phyloP scores from a whole-genome alignment of 768 basidiomycete species.

The Panaeolus papilionaceus region DNA sequence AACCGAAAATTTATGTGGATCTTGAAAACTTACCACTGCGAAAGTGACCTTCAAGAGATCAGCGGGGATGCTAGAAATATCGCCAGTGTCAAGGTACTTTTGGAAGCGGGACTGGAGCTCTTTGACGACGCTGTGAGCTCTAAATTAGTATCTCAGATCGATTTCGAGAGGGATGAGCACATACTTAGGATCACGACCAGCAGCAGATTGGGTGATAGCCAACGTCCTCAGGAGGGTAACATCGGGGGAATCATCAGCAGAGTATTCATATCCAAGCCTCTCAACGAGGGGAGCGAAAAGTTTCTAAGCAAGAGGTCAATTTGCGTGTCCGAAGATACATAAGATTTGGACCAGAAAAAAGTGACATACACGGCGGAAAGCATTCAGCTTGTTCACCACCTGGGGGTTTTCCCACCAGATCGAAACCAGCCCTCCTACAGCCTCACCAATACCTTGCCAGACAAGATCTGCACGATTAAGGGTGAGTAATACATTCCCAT shows the following conservation, averaged over 20 bases:
- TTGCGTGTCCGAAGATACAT: background rate
- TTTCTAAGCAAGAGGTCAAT: slow-evolving; percentile 40
- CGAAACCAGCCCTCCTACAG: slow-evolving; percentile 57
- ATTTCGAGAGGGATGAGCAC: slow-evolving; percentile 14
- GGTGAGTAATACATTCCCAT: background rate
- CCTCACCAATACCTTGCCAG: slow-evolving; percentile 73
- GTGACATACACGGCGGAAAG: slow-evolving; percentile 60
- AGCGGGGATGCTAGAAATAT: slow-evolving; percentile 79
- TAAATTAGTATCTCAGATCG: slow-evolving; percentile 18
- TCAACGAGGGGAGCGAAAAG: slow-evolving; percentile 80
- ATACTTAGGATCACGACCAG: slow-evolving; percentile 35
- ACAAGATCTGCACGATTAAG: slow-evolving; percentile 64
- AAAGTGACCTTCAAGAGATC: slow-evolving; percentile 73
- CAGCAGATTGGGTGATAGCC: slow-evolving; percentile 62
- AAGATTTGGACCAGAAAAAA: background rate
- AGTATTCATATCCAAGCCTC: slow-evolving; percentile 80
- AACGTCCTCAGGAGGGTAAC: slow-evolving; percentile 74
- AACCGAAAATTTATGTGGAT: background rate
- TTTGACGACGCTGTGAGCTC: slow-evolving; percentile 65
- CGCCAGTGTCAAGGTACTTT: slow-evolving; percentile 70
- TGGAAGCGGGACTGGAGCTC: slow-evolving; percentile 77
- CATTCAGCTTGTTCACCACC: slow-evolving; percentile 59
- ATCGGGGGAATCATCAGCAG: slow-evolving; percentile 68
- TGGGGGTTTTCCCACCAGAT: slow-evolving; percentile 87
- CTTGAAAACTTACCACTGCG: slow-evolving; percentile 44